phyloP scores from a whole-genome alignment of 176 grass and related monocot genomes.

The Aegilops speltoides region DNA sequence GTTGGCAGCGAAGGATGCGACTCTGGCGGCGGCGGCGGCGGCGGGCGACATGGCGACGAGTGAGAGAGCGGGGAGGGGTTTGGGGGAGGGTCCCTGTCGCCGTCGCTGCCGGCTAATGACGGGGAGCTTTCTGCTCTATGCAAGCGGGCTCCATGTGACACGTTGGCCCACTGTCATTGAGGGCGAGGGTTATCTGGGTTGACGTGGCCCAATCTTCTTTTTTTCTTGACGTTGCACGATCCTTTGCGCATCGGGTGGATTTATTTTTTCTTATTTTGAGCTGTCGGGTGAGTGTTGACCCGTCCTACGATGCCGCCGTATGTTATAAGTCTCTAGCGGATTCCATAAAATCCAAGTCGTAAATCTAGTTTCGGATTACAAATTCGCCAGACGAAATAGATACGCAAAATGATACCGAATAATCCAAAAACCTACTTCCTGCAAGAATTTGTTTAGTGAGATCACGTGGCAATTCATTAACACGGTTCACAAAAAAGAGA shows the following conservation, averaged over 20 bases:
- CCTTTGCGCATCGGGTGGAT: background rate
- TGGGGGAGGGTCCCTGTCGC: background rate
- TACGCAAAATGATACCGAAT: too few relatives aligned
- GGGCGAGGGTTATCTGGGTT: background rate
- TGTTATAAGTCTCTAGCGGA: too few relatives aligned
- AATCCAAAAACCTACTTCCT: too few relatives aligned
- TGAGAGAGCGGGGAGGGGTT: background rate
- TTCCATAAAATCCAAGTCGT: too few relatives aligned
- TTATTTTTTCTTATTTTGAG: too few relatives aligned
- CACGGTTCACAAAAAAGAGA: too few relatives aligned
- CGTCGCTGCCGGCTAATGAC: slow-evolving; percentile 24
- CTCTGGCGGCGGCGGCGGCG: slow-evolving; percentile 22
- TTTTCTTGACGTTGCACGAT: background rate
- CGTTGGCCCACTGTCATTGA: background rate
- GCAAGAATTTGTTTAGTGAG: too few relatives aligned
- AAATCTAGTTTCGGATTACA: too few relatives aligned
- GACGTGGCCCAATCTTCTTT: background rate
- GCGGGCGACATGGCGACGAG: slow-evolving; percentile 40
- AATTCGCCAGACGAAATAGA: too few relatives aligned
- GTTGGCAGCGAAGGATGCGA: background rate
- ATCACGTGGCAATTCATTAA: too few relatives aligned
- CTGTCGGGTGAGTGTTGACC: too few relatives aligned
- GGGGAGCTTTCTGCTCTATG: background rate
- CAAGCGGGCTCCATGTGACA: background rate
- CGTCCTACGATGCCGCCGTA: too few relatives aligned